Percentiles rank a stretch among this genome's conserved stretches.
Conservation (phyloP, 1,284 basidiomycete genomes). For the Trichosporon asahii region DNA sequence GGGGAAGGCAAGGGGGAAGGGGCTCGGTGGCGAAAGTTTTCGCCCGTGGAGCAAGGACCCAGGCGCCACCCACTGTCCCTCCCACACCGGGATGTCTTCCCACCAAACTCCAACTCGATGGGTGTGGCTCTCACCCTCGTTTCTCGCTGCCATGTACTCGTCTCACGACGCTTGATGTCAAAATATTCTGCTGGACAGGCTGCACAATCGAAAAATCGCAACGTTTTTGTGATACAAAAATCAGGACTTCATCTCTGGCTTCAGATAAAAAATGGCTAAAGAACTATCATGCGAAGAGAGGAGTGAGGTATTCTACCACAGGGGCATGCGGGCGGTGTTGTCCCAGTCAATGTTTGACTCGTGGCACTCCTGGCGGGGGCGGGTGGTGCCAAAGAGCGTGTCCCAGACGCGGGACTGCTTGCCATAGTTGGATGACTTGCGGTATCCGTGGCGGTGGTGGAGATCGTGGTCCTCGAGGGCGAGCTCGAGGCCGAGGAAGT, state of each 20-base stretch:
- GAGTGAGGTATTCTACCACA: background rate
- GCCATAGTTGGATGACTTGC: constrained; percentile 15
- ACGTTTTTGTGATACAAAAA: background rate
- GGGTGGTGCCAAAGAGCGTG: constrained; percentile 12
- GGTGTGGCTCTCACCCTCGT: background rate
- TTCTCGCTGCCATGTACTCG: background rate
- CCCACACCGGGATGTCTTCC: too few species aligned
- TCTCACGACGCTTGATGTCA: too few species aligned
- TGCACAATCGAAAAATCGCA: background rate
- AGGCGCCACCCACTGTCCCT: too few species aligned
- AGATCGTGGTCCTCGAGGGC: constrained; percentile 15
- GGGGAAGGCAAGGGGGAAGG: too few species aligned
- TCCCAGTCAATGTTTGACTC: constrained; percentile 9
- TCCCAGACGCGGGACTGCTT: constrained; percentile 14
- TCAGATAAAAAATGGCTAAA: background rate
- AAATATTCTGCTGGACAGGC: too few species aligned
- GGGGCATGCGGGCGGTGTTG: background rate
- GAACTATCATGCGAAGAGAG: background rate
- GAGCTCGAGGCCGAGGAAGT: constrained; percentile 11
- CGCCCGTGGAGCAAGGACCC: too few species aligned
- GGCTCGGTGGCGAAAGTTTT: too few species aligned
- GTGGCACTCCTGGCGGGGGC: constrained; percentile 8
- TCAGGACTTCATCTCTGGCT: background rate
- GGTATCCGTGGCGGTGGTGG: constrained; percentile 15
- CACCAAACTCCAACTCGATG: too few species aligned